Evolutionary conservation across 345 rosid species (phyloP), one percentile per base, ranked within the genome.

Genomic region (Raphanus sativus): DNA sequence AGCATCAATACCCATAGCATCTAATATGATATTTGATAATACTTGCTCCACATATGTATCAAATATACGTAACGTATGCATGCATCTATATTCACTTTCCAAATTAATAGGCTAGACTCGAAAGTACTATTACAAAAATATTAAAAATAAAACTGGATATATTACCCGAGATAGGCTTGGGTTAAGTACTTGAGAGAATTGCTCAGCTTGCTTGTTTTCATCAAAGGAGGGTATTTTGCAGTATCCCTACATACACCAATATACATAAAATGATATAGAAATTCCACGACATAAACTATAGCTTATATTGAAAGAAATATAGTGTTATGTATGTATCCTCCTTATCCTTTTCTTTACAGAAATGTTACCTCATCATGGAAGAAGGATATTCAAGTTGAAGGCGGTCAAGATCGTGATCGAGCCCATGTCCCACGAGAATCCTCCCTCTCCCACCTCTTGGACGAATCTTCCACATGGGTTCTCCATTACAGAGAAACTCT

Each of bases 151-250:
- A 45, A 9, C 8, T 28, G 6, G n/a, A 65, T 65, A 59, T 66
- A 61, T 69, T 81, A 90, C 97, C 98, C 98, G 66, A 94, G 91
- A 79, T 92, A 92, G 52, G 97, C 85, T 82, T 86, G 97, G n/a
- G 97, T 90, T 67, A 94, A 79, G 83, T 92, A 87, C 78, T 86
- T 94, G 70, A 94, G 95, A 52, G 98, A 85, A 82, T 94, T 89
- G 86, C 93, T 90, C 62, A 94, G 97, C 89, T 89, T 90, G 92
- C 93, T 92, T 70, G 98, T 89, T 82, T 92, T 94, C 98, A 94
- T 84, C 78, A 94, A 74, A 4, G 98, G 97, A 38, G 97, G 97
- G 58, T 92, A 90, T 75, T 88, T 84, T 15, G 97, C 90, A 7
- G 91, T 87, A 70, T 94, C 97, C 86, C 98, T 94, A 54, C 26